Evolutionary conservation across 768 basidiomycete species (phyloP), one percentile per base, ranked within the genome.

Genomic region (Amanita thiersii): DNA sequence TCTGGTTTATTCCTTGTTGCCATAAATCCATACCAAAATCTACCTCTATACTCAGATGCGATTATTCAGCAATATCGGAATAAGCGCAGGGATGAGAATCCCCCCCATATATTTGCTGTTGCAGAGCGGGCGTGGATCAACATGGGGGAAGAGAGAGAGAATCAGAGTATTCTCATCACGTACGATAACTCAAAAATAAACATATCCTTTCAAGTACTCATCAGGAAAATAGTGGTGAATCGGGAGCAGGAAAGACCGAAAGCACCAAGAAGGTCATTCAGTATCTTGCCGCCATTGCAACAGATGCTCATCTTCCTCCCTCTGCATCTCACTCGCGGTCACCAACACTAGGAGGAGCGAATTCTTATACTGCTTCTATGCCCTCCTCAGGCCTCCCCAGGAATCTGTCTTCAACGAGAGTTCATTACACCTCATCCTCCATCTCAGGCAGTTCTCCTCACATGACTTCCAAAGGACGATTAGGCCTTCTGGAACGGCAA

Each of bases 241-340:
- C 96, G 5, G 96, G 96, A 25, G 96, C 96, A 3, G 96, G 96
- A 32, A 99, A 98, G 70, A 99, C 96, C 2, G 96, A 98, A 58
- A 98, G 94, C 64, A 88, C 86, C 10, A 98, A 99, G 73, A 98
- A 98, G 56, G 94, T 98, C 54, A 99, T 99, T 41, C 96, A 98
- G 59, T 99, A 98, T 63, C 79, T 99, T 30, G 94, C 96, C 1
- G 90, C 96, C 5, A 97, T 98, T 51, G 96, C 96, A 2, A 79
- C 88, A 8, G 88, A 92, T 52, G 68, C 75, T 1, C 77, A 86
- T 52, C 63, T 67, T 12, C 67, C 76, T 6, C 56, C 70, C 11
- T 56, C 70, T 2, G 61, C 73, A 15, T 75, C 83, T 0, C 84
- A 87, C 56, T 75, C 81, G 5, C 78, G 78, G 36, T 73, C 83